A percentile compares a stretch with the other conserved stretches of the same genome.
Evolutionary conservation across 768 basidiomycete species (phyloP).

Genomic region (Boletus vermiculosoides): DNA sequence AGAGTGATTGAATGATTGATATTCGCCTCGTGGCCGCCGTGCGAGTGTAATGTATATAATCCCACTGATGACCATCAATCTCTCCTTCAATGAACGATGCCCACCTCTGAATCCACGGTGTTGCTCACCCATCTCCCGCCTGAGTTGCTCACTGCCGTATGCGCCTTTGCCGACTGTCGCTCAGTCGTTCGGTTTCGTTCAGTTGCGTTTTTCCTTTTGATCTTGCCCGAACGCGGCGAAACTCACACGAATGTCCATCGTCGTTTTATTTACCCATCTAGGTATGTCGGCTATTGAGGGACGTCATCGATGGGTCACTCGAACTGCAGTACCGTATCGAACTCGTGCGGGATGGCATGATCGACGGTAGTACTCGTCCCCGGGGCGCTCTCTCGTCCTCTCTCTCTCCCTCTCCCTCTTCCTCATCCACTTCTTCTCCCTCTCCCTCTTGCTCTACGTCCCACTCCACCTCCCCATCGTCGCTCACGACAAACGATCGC

Average conservation of each 20-base stretch:
- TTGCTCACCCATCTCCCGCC: slow-evolving; percentile 15
- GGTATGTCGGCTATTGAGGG: slow-evolving; percentile 23
- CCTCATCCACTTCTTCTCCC: too few species aligned
- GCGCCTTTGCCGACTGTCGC: slow-evolving; percentile 5
- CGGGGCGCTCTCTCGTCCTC: too few species aligned
- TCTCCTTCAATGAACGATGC: not conserved
- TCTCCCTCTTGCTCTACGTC: not conserved
- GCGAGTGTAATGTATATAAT: slow-evolving; percentile 1
- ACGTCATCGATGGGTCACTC: slow-evolving; percentile 25
- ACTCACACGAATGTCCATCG: not conserved
- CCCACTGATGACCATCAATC: not conserved
- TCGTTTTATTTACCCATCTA: not conserved
- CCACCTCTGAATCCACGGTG: not conserved
- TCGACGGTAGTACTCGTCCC: slow-evolving; percentile 10
- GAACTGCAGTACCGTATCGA: slow-evolving; percentile 41
- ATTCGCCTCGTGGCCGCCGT: not conserved
- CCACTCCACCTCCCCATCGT: not conserved
- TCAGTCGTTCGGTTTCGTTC: slow-evolving; percentile 12
- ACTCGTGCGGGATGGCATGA: slow-evolving; percentile 39
- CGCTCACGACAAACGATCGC: slow-evolving; percentile 19
- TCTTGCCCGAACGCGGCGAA: not conserved
- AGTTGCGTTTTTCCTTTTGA: slow-evolving; percentile 2
- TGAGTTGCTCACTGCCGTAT: slow-evolving; percentile 15
- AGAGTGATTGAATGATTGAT: not conserved
- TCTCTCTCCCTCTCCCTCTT: too few species aligned